These are phyloP conservation scores for Helenozyma rhizophorensis DNA, from an alignment of 805 yeast species.

Conservation along the genomic window DNA sequence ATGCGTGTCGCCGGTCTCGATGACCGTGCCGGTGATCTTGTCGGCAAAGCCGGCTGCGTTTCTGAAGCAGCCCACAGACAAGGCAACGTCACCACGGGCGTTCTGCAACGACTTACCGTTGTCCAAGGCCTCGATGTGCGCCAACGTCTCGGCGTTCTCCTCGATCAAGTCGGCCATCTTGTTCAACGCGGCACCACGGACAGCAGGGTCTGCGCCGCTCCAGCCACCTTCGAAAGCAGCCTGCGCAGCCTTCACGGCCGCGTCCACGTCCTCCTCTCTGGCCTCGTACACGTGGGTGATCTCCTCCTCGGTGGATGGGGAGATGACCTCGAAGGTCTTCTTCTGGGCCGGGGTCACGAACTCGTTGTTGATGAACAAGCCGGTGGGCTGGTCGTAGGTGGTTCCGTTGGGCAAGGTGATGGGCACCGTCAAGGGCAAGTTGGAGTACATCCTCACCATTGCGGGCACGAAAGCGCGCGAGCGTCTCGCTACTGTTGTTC, in stretches of 20 bases:
- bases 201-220: constrained; percentile 65
- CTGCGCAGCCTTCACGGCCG: constrained; percentile 82
- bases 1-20: constrained; percentile 71
- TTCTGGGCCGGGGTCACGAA: constrained; percentile 58
- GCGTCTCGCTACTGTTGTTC: constrained; percentile 2
- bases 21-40: constrained; percentile 70
- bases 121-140: constrained; percentile 80
- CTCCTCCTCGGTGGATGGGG: constrained; percentile 70
- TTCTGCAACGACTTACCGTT: constrained; percentile 79
- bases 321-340: constrained; percentile 55
- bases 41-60: constrained; percentile 92
- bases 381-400: constrained; percentile 75
- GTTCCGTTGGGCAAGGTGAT: constrained; percentile 70
- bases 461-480: constrained; percentile 2
- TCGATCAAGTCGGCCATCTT: constrained; percentile 79
- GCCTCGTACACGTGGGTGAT: constrained; percentile 72
- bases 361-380: constrained; percentile 84
- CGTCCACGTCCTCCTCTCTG: constrained; percentile 70
- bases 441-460: constrained; percentile 22
- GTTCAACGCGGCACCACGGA: constrained; percentile 57
- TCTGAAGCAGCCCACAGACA: constrained; percentile 66
- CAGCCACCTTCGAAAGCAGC: constrained; percentile 68
- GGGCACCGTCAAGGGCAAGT: constrained; percentile 36
- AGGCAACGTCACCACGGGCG: constrained; percentile 71
- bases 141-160: constrained; percentile 62